phyloP scores from a whole-genome alignment of 768 basidiomycete species.

The Vararia minispora region DNA sequence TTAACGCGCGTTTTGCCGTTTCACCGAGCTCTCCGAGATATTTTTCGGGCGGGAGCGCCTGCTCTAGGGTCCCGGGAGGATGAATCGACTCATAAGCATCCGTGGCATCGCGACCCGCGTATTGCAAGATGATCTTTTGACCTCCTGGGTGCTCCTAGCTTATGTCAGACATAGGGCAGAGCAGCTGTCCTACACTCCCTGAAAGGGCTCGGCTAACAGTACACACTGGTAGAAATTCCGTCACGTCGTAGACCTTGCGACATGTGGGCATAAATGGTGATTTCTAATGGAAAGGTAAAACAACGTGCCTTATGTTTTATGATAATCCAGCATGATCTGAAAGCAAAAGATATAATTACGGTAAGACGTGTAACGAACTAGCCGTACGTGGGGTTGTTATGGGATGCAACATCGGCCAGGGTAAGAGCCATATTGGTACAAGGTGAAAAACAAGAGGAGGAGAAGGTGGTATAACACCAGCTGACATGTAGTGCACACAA shows the following conservation, averaged over 20 bases:
- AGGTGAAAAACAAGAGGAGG: too few species aligned
- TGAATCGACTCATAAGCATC: slow-evolving; percentile 72
- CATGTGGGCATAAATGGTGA: slow-evolving; percentile 81
- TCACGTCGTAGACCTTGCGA: slow-evolving; percentile 78
- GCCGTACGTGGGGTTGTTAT: slow-evolving; percentile 41
- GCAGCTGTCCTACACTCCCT: too few species aligned
- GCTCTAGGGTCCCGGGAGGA: slow-evolving; percentile 68
- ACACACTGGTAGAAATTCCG: slow-evolving; percentile 56
- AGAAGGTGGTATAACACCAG: too few species aligned
- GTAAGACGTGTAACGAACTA: too few species aligned
- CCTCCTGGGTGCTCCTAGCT: slow-evolving; percentile 73
- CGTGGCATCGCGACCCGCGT: slow-evolving; percentile 82
- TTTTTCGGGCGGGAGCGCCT: slow-evolving; percentile 56
- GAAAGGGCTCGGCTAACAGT: background rate
- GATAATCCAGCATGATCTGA: slow-evolving; percentile 80
- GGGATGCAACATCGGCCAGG: slow-evolving; percentile 37
- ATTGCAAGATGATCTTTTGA: slow-evolving; percentile 66
- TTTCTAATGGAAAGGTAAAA: slow-evolving; percentile 22
- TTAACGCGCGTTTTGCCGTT: slow-evolving; percentile 28
- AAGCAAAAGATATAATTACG: background rate
- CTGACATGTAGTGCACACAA: too few species aligned
- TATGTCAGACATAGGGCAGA: background rate
- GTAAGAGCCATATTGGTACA: slow-evolving; percentile 3
- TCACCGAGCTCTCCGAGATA: slow-evolving; percentile 58
- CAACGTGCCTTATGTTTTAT: slow-evolving; percentile 44